Evolutionary conservation across 768 basidiomycete genomes (phyloP), one percentile per base, ranked within the genome.

Genomic region (Suillus alpinus): DNA sequence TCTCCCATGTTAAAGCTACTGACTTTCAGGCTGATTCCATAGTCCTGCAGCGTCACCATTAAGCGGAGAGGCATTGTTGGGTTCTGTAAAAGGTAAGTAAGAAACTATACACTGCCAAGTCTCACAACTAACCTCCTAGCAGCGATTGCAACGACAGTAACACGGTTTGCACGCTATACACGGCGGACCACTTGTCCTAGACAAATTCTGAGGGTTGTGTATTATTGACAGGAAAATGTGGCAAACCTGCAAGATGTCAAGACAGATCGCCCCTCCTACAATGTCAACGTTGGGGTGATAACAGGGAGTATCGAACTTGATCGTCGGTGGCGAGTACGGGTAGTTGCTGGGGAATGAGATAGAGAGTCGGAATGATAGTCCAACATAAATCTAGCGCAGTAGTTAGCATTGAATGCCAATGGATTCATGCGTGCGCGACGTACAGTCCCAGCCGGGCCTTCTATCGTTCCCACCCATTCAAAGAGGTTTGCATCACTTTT

Each of bases 281-380:
- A 94, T 83, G 71, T 94, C 92, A 39, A 95, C 91, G 67, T 95
- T 95, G 8, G 94, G 94, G 68, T 96, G 94, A 77, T 84, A 95
- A 77, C 93, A 94, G 6, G 92, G 91, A 5, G 92, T 87, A 56
- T 92, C 91, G 66, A 94, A 96, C 70, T 88, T 90, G 74, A 96
- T 92, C 9, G 82, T 78, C 0, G 94, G 94, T 4, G 94, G 81
- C 10, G 86, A 86, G 73, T 92, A 95, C 20, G 94, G 94, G 69
- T 95, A 96, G 71, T 92, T 92, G 61, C 88, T 76, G 7, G 92
- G 93, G 77, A 95, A 96, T 13, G 84, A 80, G 58, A 96, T 91
- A 9, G 86, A 85, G 66, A 96, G 90, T 66, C 88, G 88, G 80
- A 91, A 95, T 23, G 83, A 82, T 58, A 95, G 79, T 14, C 88